Evolutionary conservation across 2,329 filamentous ascomycete species (phyloP), one percentile per base, ranked within the genome.

Genomic region (Hyphodiscus sp.): DNA sequence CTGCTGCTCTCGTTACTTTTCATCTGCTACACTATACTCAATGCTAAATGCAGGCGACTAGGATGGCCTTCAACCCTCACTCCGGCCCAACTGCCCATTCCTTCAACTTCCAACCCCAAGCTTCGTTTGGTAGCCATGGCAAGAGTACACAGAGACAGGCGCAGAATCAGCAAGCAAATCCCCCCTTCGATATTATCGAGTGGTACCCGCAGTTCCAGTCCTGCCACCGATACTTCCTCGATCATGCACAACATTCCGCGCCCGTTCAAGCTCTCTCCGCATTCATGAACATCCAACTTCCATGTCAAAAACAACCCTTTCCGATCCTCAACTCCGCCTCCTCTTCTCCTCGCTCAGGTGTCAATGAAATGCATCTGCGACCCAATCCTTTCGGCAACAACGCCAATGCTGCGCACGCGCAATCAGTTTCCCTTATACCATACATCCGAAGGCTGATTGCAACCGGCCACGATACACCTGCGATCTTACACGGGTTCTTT

Each of bases 181-280:
- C 33, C 4, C 43, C 13, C 13, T 85, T 91, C 71, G 87, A 92
- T 70, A 87, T 96, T 59, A 86, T 96, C 68, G 87, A 91, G 56
- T 97, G 94, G 94, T 88, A 95, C 69, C 88, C 89, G 10, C 86
- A 87, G 55, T 95, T 95, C 69, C 86, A 94, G 71, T 91, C 84
- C 60, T 99, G 94, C 71, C 84, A 92, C 61, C 82, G 83, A 53
- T 96, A 92, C 74, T 99, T 97, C 67, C 76, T 97, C 65, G 89
- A 96, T 65, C 85, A 92, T 66, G 90, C 91, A 7, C 92, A 97
- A 69, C 85, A 95, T 69, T 87, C 84, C 59, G 80, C 78, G 18
- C 81, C 86, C 10, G 89, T 96, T 15, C 91, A 96, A 72, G 89
- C 91, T 9, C 81, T 96, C 47, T 91, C 91, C 19, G 87, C 91